phyloP scores from a whole-genome alignment of 108 stramenopile species.

The Nitzschia sp. region DNA sequence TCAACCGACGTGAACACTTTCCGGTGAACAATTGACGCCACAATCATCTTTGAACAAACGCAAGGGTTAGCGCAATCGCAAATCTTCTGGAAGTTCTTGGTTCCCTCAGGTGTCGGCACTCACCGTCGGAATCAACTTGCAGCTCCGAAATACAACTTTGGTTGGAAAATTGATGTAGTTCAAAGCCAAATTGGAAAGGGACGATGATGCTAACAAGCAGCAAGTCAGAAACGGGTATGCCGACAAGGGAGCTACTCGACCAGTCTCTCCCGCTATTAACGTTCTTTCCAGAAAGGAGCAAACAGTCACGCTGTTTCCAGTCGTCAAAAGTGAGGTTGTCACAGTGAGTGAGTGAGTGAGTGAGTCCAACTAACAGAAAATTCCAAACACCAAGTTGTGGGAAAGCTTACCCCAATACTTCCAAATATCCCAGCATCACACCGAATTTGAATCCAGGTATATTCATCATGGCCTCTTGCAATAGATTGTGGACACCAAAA shows the following conservation, averaged over 20 bases:
- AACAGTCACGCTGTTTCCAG: slow-evolving; percentile 59
- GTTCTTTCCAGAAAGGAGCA: slow-evolving; percentile 77
- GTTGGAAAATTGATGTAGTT: slow-evolving; percentile 98
- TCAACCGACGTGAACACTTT: slow-evolving; percentile 75
- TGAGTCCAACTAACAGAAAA: no score
- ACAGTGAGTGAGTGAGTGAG: no score
- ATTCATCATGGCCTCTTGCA: slow-evolving; percentile 93
- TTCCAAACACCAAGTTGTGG: neutral
- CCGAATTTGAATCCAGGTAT: slow-evolving; percentile 81
- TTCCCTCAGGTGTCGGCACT: neutral
- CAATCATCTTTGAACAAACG: slow-evolving; percentile 56
- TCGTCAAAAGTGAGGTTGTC: slow-evolving; percentile 7
- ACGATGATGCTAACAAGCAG: slow-evolving; percentile 84
- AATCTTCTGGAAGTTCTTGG: neutral
- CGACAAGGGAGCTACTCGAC: slow-evolving; percentile 73
- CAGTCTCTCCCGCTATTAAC: slow-evolving; percentile 49
- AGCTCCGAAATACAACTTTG: slow-evolving; percentile 46
- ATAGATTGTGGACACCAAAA: slow-evolving; percentile 88
- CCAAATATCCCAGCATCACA: slow-evolving; percentile 93
- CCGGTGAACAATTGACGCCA: slow-evolving; percentile 83
- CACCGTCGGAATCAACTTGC: slow-evolving; percentile 23
- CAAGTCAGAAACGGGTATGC: slow-evolving; percentile 82
- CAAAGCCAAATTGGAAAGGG: slow-evolving; percentile 85
- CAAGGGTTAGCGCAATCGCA: neutral
- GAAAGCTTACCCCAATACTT: slow-evolving; percentile 82